These are phyloP conservation scores for Manihot esculenta DNA, from an alignment of 441 rosid genomes.

Conservation along the genomic window DNA sequence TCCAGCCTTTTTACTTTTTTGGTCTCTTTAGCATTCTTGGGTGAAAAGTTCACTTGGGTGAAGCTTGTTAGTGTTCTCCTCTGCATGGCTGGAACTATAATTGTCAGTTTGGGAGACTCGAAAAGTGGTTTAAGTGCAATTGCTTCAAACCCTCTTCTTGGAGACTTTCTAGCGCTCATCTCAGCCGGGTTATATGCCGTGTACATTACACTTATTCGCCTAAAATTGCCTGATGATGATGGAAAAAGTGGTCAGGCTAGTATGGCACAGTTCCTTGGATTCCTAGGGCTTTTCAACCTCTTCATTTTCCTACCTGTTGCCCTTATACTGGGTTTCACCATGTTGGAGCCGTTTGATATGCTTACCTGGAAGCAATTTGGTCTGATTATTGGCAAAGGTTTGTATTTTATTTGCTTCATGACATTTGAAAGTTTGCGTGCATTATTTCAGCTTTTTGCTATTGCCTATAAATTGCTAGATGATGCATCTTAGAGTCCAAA, in stretches of 20 bases:
- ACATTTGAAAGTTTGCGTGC: not conserved
- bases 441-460: not conserved
- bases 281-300: conserved; percentile 80
- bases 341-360: conserved; percentile 59
- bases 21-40: conserved; percentile 69
- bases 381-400: conserved; percentile 89
- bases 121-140: conserved; percentile 34
- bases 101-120: conserved; percentile 91
- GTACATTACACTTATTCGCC: conserved; percentile 84
- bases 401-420: conserved; percentile 10
- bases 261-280: conserved; percentile 94
- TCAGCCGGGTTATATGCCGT: conserved; percentile 81
- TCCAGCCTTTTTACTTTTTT: conserved; percentile 93
- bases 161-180: conserved; percentile 72
- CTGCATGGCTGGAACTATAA: conserved; percentile 88
- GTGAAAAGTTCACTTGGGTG: conserved; percentile 88
- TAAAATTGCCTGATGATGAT: conserved; percentile 78
- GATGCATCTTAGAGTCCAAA: not conserved
- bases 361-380: conserved; percentile 71
- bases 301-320: conserved; percentile 79
- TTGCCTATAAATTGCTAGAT: not conserved
- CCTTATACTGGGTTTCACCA: conserved; percentile 61
- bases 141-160: conserved; percentile 74
- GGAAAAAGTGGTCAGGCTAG: conserved; percentile 67
- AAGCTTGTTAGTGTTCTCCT: conserved; percentile 87